Percentiles rank a stretch among this genome's conserved stretches.
These are phyloP conservation scores for Lathyrus aphaca DNA, from an alignment of 306 rosid species.

Conservation along the genomic window DNA sequence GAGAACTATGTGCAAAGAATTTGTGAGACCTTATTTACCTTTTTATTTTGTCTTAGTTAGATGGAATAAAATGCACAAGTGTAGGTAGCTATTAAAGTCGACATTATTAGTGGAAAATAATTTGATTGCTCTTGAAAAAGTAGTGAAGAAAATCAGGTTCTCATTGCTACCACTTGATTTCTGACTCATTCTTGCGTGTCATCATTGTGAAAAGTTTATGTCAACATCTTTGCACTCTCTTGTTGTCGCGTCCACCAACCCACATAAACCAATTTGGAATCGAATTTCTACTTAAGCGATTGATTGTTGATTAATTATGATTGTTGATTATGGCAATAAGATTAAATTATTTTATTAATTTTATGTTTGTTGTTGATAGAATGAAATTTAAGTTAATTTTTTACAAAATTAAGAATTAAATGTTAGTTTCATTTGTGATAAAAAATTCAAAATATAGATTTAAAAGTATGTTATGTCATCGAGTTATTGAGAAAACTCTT, in stretches of 20 bases:
- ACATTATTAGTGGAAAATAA: slow-evolving; percentile 43
- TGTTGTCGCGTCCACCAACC: slow-evolving; percentile 52
- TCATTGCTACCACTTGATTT: slow-evolving; percentile 31
- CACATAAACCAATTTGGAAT: slow-evolving; percentile 37
- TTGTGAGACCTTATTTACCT: neutral
- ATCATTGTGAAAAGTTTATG: slow-evolving; percentile 29
- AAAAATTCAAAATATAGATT: no score
- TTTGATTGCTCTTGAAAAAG: slow-evolving; percentile 29
- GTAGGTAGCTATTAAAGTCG: slow-evolving; percentile 7
- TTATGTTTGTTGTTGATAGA: no score
- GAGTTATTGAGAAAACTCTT: no score
- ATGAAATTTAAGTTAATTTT: no score
- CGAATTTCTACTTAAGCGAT: neutral
- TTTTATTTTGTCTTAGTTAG: neutral
- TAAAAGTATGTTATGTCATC: no score
- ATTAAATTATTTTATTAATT: no score
- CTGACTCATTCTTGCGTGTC: slow-evolving; percentile 38
- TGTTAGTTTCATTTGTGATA: no score
- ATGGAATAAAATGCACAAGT: slow-evolving; percentile 12
- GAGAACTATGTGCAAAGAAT: neutral
- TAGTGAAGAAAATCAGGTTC: slow-evolving; percentile 11
- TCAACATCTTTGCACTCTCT: slow-evolving; percentile 34
- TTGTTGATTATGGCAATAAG: no score
- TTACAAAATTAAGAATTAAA: no score
- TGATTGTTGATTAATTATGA: neutral